phyloP scores from a whole-genome alignment of 2,329 filamentous ascomycete genomes.

The Chalaropsis ovoidea region DNA sequence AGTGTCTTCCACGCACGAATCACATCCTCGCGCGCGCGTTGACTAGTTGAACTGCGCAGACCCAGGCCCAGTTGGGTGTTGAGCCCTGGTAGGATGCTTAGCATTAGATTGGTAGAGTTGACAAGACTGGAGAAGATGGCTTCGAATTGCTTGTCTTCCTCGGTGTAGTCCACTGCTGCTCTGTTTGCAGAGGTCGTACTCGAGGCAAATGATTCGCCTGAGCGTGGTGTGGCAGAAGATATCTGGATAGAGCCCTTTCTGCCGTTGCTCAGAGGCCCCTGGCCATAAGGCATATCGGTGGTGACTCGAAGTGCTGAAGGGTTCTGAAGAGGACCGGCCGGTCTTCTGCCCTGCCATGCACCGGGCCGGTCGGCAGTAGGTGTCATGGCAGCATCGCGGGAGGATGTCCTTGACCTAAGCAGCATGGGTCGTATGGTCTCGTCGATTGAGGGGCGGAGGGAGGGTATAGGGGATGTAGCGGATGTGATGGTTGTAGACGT shows the following conservation, averaged over 20 bases:
- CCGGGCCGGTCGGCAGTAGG: constrained; percentile 43
- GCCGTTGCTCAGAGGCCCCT: constrained; percentile 33
- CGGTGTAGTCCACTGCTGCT: constrained; percentile 51
- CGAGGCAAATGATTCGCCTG: constrained; percentile 67
- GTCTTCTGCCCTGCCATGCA: constrained; percentile 31
- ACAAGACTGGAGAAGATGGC: constrained; percentile 68
- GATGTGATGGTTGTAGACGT: constrained; percentile 14
- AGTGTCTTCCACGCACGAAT: constrained; percentile 59
- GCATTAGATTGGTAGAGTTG: constrained; percentile 61
- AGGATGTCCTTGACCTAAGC: constrained; percentile 25
- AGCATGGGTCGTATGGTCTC: constrained; percentile 40
- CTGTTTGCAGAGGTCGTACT: constrained; percentile 40
- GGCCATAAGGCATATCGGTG: constrained; percentile 45
- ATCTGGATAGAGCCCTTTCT: constrained; percentile 41
- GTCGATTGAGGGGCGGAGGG: constrained; percentile 29
- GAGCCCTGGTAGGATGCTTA: constrained; percentile 60
- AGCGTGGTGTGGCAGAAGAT: constrained; percentile 62
- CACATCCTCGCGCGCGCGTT: constrained; percentile 46
- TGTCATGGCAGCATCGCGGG: constrained; percentile 44
- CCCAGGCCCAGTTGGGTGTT: constrained; percentile 55
- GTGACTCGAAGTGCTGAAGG: constrained; percentile 47
- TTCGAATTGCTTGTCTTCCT: constrained; percentile 75
- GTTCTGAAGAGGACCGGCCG: constrained; percentile 38
- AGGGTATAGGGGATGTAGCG: constrained; percentile 20
- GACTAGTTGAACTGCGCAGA: constrained; percentile 52